A percentile compares a stretch with the other conserved stretches of the same genome.
Evolutionary conservation across 495 filamentous ascomycete genomes (phyloP).

Genomic region (Astrothelium macrocarpum): DNA sequence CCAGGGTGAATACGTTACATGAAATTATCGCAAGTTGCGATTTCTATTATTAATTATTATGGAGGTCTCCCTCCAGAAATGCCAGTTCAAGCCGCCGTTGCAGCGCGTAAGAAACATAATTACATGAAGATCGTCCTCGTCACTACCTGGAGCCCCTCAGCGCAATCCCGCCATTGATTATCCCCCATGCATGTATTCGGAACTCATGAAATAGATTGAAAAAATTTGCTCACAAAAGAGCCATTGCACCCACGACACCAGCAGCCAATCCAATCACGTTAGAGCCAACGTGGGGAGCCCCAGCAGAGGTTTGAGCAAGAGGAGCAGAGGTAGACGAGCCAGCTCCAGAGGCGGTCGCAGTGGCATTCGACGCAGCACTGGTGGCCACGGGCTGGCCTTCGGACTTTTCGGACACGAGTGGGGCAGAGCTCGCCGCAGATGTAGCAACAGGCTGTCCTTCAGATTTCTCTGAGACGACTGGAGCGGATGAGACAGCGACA

Average conservation of each 20-base stretch:
- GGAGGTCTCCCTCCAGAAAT: background rate
- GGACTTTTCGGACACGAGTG: background rate
- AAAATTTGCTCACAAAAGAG: background rate
- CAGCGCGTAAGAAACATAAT: background rate
- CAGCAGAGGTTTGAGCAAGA: background rate
- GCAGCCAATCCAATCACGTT: constrained; percentile 4
- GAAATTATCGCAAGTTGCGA: background rate
- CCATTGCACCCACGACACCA: constrained; percentile 1
- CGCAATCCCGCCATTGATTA: background rate
- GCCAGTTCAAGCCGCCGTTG: background rate
- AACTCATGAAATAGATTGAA: background rate
- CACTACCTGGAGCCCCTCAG: background rate
- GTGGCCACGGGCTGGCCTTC: constrained; percentile 7
- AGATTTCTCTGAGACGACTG: constrained; percentile 1
- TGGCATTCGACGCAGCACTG: background rate
- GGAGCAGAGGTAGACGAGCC: background rate
- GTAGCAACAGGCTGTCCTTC: constrained; percentile 7
- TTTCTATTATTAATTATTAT: background rate
- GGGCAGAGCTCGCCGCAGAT: background rate
- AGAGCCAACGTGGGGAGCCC: background rate
- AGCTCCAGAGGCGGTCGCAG: background rate
- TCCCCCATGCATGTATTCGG: background rate
- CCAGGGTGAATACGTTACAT: background rate
- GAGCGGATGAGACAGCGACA: background rate
- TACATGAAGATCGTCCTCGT: constrained; percentile 1